Conservation (phyloP, 345 rosid genomes). For the Syzygium aqueum region DNA sequence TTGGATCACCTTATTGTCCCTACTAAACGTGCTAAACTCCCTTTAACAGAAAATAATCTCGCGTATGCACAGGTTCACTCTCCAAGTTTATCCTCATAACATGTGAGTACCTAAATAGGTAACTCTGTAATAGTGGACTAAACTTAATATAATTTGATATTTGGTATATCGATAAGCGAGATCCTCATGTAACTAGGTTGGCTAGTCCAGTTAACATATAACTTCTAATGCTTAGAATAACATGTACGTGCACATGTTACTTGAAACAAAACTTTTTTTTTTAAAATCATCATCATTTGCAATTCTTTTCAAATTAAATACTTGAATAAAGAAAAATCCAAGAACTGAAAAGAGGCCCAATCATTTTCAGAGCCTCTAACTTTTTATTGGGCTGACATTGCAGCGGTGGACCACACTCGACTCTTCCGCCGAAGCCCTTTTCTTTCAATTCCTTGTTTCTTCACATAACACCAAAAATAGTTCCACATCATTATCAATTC, state of each 20-base stretch:
- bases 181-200: not conserved
- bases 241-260: not conserved
- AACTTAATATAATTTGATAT: not conserved
- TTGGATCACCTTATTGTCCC: not conserved
- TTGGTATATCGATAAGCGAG: not conserved
- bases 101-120: not conserved
- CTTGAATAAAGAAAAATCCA: not conserved
- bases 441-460: not conserved
- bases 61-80: not conserved
- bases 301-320: not conserved
- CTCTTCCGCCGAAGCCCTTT: not conserved
- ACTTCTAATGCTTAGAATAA: not conserved
- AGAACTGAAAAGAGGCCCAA: not conserved
- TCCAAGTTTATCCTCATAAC: not conserved
- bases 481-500: not conserved
- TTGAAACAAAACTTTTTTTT: not conserved
- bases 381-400: not conserved
- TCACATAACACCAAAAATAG: not conserved
- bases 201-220: not conserved
- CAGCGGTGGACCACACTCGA: not conserved
- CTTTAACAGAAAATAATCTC: not conserved
- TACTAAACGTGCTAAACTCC: not conserved
- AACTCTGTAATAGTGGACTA: too few relatives aligned
- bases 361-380: not conserved
- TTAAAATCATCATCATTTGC: not conserved